Percentiles rank a stretch among this genome's conserved stretches.
These are phyloP conservation scores for Raffaelea arxii DNA, from an alignment of 2,329 filamentous ascomycete species.

Conservation along the genomic window DNA sequence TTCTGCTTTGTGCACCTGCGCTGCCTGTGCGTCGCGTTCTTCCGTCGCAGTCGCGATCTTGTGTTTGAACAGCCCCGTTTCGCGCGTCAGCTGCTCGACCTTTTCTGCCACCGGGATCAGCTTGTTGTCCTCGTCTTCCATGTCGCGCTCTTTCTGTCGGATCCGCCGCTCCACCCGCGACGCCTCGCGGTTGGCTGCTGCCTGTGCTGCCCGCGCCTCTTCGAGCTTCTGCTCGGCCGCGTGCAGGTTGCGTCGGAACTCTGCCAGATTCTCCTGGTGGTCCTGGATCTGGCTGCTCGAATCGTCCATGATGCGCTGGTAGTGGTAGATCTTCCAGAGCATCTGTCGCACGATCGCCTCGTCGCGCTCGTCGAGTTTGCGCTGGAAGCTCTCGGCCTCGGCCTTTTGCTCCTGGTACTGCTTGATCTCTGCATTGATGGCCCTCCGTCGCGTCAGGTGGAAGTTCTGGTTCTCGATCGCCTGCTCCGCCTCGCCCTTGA, in stretches of 20 bases:
- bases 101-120: constrained; percentile 90
- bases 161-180: constrained; percentile 74
- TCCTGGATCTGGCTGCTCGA: constrained; percentile 84
- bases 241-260: constrained; percentile 79
- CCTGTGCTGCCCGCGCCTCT: constrained; percentile 73
- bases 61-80: constrained; percentile 57
- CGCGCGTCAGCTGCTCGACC: constrained; percentile 65
- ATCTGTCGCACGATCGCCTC: constrained; percentile 87
- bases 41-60: constrained; percentile 63
- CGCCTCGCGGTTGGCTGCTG: constrained; percentile 65
- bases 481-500: constrained; percentile 80
- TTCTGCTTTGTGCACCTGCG: constrained; percentile 61
- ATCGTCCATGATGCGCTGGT: constrained; percentile 86
- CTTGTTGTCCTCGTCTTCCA: constrained; percentile 77
- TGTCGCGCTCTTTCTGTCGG: constrained; percentile 73
- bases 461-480: constrained; percentile 82
- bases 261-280: constrained; percentile 90
- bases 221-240: constrained; percentile 74
- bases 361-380: constrained; percentile 83
- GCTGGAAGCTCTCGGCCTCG: constrained; percentile 88
- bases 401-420: constrained; percentile 95
- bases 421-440: constrained; percentile 96
- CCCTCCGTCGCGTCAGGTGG: constrained; percentile 78
- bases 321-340: constrained; percentile 93
- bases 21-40: constrained; percentile 64